Conservation (phyloP, 1,284 basidiomycete species). For the Cutaneotrichosporon mucoides region DNA sequence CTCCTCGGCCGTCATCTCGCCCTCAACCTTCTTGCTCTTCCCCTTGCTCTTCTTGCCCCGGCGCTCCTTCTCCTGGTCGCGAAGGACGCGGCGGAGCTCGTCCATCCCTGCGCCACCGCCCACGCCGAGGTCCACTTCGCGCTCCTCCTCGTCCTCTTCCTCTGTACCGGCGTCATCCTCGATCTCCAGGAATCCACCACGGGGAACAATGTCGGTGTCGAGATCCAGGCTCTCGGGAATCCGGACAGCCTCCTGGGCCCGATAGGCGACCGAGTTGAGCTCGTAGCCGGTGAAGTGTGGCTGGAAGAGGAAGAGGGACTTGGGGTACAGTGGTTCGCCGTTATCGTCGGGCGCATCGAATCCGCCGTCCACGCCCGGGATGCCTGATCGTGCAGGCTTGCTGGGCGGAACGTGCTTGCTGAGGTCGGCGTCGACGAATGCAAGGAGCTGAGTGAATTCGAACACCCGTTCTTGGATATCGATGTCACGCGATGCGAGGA, state of each 20-base stretch:
- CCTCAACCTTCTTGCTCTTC: slow-evolving; percentile 21
- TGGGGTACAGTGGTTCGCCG: slow-evolving; percentile 57
- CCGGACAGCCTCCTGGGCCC: slow-evolving; percentile 74
- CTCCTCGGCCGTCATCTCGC: slow-evolving; percentile 39
- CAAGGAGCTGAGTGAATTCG: slow-evolving; percentile 72
- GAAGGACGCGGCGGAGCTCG: slow-evolving; percentile 46
- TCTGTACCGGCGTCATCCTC: slow-evolving; percentile 22
- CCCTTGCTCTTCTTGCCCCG: slow-evolving; percentile 41
- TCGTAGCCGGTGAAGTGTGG: slow-evolving; percentile 77
- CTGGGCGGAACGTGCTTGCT: slow-evolving; percentile 52
- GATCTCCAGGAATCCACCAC: slow-evolving; percentile 46
- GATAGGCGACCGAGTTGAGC: slow-evolving; percentile 74
- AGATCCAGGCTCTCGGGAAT: slow-evolving; percentile 81
- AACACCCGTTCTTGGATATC: slow-evolving; percentile 91
- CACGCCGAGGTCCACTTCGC: slow-evolving; percentile 34
- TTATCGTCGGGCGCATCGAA: slow-evolving; percentile 26
- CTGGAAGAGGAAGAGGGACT: slow-evolving; percentile 79
- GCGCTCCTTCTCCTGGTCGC: slow-evolving; percentile 48
- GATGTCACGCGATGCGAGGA: slow-evolving; percentile 59
- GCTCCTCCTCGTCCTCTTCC: slow-evolving; percentile 38
- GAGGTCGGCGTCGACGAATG: slow-evolving; percentile 77
- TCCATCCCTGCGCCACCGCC: slow-evolving; percentile 48
- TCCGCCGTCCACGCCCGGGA: slow-evolving; percentile 44
- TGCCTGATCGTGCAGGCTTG: slow-evolving; percentile 7
- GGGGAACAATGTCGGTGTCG: slow-evolving; percentile 72